Evolutionary conservation across 495 filamentous ascomycete species (phyloP).

Genomic region (Aspergillus nanangensis): DNA sequence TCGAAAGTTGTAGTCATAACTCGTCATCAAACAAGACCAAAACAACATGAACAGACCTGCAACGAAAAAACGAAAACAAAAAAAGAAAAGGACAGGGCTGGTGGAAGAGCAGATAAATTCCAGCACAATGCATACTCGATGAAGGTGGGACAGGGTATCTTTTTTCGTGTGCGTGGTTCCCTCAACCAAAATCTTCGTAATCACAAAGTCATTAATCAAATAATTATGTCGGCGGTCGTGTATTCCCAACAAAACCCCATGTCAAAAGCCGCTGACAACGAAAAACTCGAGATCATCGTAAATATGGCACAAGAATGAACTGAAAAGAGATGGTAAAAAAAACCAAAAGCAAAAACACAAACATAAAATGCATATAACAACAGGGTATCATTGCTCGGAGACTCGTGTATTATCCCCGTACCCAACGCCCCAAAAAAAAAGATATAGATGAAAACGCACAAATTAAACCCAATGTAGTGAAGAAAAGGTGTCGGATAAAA

Average conservation of each 20-base stretch:
- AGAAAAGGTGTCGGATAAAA: constrained; percentile 7
- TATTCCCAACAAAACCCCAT: constrained; percentile 10
- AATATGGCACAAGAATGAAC: constrained; percentile 14
- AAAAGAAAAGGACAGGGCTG: not conserved
- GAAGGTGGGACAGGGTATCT: constrained; percentile 34
- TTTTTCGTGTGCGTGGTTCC: constrained; percentile 37
- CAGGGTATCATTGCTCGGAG: constrained; percentile 46
- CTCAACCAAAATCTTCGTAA: constrained; percentile 18
- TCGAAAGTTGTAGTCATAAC: no score
- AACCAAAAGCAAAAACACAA: constrained; percentile 14
- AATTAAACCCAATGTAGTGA: constrained; percentile 11
- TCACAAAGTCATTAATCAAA: constrained; percentile 12
- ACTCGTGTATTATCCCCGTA: constrained; percentile 47
- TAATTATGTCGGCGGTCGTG: constrained; percentile 13
- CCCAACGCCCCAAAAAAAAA: constrained; percentile 34
- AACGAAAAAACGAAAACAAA: not conserved
- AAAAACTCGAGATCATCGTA: constrained; percentile 23
- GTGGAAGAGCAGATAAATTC: no score
- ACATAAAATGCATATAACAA: constrained; percentile 21
- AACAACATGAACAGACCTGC: no score
- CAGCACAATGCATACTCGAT: not conserved
- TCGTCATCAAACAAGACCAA: no score
- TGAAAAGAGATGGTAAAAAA: constrained; percentile 6
- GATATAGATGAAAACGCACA: constrained; percentile 18
- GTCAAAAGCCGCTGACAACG: constrained; percentile 12